Evolutionary conservation across 2,329 filamentous ascomycete genomes (phyloP).

Genomic region (Fusarium armeniacum): DNA sequence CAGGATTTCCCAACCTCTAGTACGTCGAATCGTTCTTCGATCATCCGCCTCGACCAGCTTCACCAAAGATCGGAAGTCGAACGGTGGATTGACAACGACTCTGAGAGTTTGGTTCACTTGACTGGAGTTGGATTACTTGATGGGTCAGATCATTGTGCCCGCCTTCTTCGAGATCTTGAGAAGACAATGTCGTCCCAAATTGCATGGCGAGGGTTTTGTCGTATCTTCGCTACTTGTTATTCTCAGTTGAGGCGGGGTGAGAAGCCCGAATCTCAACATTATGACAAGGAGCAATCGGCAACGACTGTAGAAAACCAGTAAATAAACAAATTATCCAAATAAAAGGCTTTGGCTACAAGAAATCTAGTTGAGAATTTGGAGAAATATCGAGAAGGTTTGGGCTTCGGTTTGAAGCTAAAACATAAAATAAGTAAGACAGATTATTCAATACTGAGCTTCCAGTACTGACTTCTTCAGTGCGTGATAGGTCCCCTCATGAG

Average conservation of each 20-base stretch:
- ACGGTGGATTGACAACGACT: fast-evolving
- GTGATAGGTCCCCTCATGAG: no score
- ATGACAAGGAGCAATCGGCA: no score
- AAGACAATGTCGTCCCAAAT: not conserved
- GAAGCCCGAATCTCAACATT: not conserved
- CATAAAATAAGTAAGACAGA: no score
- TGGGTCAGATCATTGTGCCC: not conserved
- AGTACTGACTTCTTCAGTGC: no score
- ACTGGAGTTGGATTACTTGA: not conserved
- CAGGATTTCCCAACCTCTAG: fast-evolving
- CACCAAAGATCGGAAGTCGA: not conserved
- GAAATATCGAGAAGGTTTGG: no score
- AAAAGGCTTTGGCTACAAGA: no score
- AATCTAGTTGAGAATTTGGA: no score
- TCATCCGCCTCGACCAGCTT: not conserved
- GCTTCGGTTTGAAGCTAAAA: no score
- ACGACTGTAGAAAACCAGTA: no score
- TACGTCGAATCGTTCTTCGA: fast-evolving
- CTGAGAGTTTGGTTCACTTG: not conserved
- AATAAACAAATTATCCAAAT: no score
- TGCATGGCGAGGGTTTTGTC: not conserved
- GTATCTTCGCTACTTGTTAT: not conserved
- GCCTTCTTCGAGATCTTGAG: not conserved
- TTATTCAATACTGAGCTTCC: no score
- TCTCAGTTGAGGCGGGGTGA: slow-evolving; percentile 8